Conservation (phyloP, 2,329 filamentous ascomycete genomes). For the Beauveria sp. region DNA sequence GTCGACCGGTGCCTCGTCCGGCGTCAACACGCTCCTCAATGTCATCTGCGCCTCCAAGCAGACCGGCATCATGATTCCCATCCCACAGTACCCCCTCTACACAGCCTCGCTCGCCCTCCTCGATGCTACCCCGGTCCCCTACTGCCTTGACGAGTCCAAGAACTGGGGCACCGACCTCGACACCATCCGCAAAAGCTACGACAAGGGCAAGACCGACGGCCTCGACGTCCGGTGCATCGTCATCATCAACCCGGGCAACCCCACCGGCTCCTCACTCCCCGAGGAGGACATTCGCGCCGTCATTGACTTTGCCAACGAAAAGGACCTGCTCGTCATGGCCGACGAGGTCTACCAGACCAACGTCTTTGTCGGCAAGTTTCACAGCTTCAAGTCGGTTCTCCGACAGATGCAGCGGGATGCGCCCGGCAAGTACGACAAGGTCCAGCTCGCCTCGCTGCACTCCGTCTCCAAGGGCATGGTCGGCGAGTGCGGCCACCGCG, state of each 20-base stretch:
- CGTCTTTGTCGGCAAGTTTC: conserved; percentile 88
- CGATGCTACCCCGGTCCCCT: conserved; percentile 81
- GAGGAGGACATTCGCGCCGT: conserved; percentile 74
- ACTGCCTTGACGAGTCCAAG: conserved; percentile 81
- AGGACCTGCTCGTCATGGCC: conserved; percentile 83
- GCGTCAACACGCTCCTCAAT: conserved; percentile 88
- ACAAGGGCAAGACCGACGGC: conserved; percentile 66
- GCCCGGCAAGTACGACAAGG: conserved; percentile 68
- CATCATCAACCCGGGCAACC: conserved; percentile 97
- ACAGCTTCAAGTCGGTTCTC: conserved; percentile 88
- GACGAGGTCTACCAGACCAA: conserved; percentile 99
- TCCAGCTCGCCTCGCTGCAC: conserved; percentile 90
- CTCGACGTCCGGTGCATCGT: conserved; percentile 87
- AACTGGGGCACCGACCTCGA: conserved; percentile 82
- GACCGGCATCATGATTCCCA: conserved; percentile 83
- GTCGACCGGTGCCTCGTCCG: conserved; percentile 83
- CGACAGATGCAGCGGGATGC: conserved; percentile 69
- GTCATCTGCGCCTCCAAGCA: conserved; percentile 72
- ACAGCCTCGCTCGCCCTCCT: conserved; percentile 84
- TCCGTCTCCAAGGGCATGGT: conserved; percentile 98
- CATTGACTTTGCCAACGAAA: conserved; percentile 76
- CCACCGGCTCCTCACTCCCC: conserved; percentile 80
- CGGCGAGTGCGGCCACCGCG: conserved; percentile 94
- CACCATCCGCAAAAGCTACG: conserved; percentile 66
- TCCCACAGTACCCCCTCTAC: conserved; percentile 97